Evolutionary conservation across 345 rosid genomes (phyloP).

Genomic region (Isatis tinctoria): DNA sequence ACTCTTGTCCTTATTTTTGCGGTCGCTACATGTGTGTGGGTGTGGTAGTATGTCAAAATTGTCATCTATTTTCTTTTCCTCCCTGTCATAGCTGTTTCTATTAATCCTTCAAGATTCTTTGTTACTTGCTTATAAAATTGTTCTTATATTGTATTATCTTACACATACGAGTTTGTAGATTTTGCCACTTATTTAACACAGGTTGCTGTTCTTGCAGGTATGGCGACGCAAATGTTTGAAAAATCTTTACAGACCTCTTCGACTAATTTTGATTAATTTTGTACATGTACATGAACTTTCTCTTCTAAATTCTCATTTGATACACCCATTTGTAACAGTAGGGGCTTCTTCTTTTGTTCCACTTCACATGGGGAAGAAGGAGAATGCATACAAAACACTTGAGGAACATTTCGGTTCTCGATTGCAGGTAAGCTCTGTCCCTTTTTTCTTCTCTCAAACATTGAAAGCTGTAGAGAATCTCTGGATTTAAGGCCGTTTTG

Average conservation of each 20-base stretch:
- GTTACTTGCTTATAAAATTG: neutral
- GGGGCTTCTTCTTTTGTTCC: constrained; percentile 93
- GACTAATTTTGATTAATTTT: too few species aligned
- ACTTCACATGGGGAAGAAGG: constrained; percentile 92
- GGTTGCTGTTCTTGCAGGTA: constrained; percentile 53
- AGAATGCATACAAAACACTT: constrained; percentile 51
- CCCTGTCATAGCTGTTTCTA: neutral
- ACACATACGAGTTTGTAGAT: neutral
- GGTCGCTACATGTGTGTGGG: neutral
- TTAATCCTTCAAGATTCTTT: constrained; percentile 15
- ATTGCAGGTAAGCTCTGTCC: constrained; percentile 53
- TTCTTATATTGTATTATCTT: neutral
- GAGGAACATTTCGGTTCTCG: constrained; percentile 79
- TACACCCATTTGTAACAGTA: constrained; percentile 74
- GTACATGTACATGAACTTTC: too few species aligned
- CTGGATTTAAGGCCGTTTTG: neutral
- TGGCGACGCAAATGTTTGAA: constrained; percentile 94
- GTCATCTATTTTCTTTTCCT: neutral
- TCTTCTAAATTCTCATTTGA: too few species aligned
- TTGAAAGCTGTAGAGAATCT: neutral
- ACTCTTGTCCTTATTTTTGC: neutral
- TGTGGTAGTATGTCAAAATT: neutral
- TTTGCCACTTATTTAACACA: neutral
- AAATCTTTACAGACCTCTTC: constrained; percentile 85
- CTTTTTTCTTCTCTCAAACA: neutral